phyloP scores from a whole-genome alignment of 108 stramenopile species.

The Discostella stelligeroides region DNA sequence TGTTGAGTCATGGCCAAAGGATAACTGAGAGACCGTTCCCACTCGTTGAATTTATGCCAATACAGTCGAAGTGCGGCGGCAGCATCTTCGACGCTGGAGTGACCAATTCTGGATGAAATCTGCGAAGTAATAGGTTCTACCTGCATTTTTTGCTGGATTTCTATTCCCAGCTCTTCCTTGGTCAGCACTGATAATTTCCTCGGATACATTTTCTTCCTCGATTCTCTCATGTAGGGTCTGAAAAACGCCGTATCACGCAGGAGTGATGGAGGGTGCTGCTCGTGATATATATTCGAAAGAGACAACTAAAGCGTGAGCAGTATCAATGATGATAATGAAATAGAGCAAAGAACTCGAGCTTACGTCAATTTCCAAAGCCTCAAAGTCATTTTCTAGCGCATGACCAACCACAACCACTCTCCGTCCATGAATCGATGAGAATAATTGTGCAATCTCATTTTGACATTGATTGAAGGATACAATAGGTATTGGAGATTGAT shows the following conservation, averaged over 20 bases:
- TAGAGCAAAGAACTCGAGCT: background rate
- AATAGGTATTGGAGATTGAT: conserved; percentile 25
- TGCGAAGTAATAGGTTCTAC: background rate
- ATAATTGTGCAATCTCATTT: conserved; percentile 37
- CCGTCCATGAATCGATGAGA: conserved; percentile 39
- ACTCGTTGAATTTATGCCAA: conserved; percentile 36
- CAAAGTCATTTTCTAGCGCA: conserved; percentile 58
- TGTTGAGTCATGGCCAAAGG: conserved; percentile 13
- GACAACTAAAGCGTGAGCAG: background rate
- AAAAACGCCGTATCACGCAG: conserved; percentile 51
- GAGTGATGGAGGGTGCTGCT: background rate
- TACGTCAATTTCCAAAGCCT: conserved; percentile 50
- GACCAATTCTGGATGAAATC: conserved; percentile 34
- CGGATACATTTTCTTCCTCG: conserved; percentile 31
- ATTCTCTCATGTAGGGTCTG: conserved; percentile 48
- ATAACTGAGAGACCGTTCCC: conserved; percentile 47
- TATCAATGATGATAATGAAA: background rate
- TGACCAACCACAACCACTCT: conserved; percentile 52
- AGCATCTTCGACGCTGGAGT: conserved; percentile 57
- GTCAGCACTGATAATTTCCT: conserved; percentile 42
- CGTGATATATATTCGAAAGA: no score
- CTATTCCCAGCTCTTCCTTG: conserved; percentile 53
- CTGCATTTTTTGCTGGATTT: conserved; percentile 37
- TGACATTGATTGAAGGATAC: conserved; percentile 54
- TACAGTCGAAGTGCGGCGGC: conserved; percentile 54